Evolutionary conservation across 106 monocot species (phyloP), one percentile per base, ranked within the genome.

Genomic region (Xerophyta viscosa): DNA sequence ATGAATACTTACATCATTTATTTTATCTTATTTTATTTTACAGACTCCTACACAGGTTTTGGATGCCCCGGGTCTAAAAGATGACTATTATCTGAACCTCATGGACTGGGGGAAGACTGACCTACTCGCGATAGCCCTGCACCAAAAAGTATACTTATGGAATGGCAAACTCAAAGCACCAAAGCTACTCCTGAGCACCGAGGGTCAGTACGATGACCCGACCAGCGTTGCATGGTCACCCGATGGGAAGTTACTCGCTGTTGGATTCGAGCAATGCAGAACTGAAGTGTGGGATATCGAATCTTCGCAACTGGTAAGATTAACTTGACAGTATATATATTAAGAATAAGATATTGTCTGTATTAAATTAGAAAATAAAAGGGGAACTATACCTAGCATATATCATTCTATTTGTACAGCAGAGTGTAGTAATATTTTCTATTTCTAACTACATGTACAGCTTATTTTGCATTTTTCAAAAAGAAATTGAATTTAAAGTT

Each of bases 101-200:
- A 14, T 83, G 37, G 82, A 77, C 26, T 83, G 82, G 82, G 68
- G 82, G 8, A 62, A 55, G 19, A 59, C 37, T 51, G 77, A 83
- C 57, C 65, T 70, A 36, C 36, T 83, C 12, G 77, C 77, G 11
- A 53, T 73, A 27, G 69, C 61, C 11, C 41, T 77, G 5, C 77
- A 77, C 20, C 19, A 13, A 12, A 73, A 68, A 18, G 39, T 83
- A 6, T 73, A 77, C 57, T 30, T 77, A 8, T 69, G 58, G 69
- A 52, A 77, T 46, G 61, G 23, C 2, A 37, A 13, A 6, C 57
- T 27, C 22, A 19, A 30, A 9, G 33, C 49, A 12, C 60, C 57
- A 7, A 24, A 56, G 4, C 2, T 24, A 15, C 46, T 83, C 22
- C 27, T 72, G 21, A 56, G 20, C 3, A 31, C 33, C 10, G 56